phyloP scores from a whole-genome alignment of 2,329 filamentous ascomycete genomes.

The Hypoxylon rubiginosum region DNA sequence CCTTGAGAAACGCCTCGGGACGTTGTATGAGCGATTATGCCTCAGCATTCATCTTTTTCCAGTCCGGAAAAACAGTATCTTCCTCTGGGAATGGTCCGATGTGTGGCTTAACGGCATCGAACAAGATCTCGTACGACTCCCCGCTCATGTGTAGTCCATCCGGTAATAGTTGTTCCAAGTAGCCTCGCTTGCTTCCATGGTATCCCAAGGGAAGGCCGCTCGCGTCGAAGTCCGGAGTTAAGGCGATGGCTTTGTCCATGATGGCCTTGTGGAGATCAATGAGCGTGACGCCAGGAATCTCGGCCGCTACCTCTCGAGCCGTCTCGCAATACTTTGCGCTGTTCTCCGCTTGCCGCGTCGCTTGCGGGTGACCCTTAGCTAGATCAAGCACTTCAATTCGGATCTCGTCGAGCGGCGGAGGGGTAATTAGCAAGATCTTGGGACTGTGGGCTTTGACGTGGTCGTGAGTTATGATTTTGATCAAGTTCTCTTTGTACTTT shows the following conservation, averaged over 20 bases:
- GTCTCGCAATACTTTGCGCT: slow-evolving; percentile 70
- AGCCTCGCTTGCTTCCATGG: slow-evolving; percentile 63
- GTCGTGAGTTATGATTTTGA: slow-evolving; percentile 78
- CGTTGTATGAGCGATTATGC: slow-evolving; percentile 34
- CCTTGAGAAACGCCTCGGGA: slow-evolving; percentile 1
- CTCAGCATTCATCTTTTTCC: slow-evolving; percentile 53
- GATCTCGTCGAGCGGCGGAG: slow-evolving; percentile 86
- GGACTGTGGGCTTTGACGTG: slow-evolving; percentile 77
- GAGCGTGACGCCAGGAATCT: slow-evolving; percentile 75
- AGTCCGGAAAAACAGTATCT: slow-evolving; percentile 63
- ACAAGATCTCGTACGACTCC: slow-evolving; percentile 67
- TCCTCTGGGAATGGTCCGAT: slow-evolving; percentile 58
- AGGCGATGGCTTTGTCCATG: slow-evolving; percentile 76
- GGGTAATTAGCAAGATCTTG: slow-evolving; percentile 82
- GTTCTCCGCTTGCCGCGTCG: slow-evolving; percentile 61
- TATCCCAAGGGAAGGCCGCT: slow-evolving; percentile 63
- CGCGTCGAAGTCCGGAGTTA: slow-evolving; percentile 68
- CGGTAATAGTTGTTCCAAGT: slow-evolving; percentile 65
- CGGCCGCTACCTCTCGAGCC: slow-evolving; percentile 76
- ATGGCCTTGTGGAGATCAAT: slow-evolving; percentile 86
- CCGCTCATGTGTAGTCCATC: slow-evolving; percentile 71
- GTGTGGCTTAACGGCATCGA: slow-evolving; percentile 61
- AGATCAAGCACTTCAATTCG: slow-evolving; percentile 66
- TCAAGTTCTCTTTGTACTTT: slow-evolving; percentile 80
- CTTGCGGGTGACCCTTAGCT: slow-evolving; percentile 59